A percentile compares a stretch with the other conserved stretches of the same genome.
These are phyloP conservation scores for Euphrasia confusa DNA, from an alignment of 257 asterid species.

Conservation along the genomic window DNA sequence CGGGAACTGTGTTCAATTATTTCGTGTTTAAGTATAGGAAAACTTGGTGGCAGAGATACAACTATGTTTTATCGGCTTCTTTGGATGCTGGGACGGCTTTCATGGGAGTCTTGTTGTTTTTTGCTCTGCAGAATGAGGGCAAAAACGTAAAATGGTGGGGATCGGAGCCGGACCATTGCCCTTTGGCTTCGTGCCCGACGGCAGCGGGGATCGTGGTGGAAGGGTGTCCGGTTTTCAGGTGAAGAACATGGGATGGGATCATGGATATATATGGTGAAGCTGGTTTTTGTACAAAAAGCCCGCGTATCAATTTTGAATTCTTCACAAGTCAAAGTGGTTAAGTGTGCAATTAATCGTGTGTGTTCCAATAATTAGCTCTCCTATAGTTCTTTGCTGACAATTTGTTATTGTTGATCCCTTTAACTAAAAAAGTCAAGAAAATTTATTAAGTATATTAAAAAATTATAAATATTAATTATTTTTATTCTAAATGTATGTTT, in stretches of 20 bases:
- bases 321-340: no score
- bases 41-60: constrained; percentile 87
- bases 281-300: no score
- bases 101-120: constrained; percentile 87
- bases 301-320: no score
- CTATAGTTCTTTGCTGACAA: no score
- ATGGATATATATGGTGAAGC: neutral
- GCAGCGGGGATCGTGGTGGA: constrained; percentile 64
- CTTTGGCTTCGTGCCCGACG: constrained; percentile 88
- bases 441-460: no score
- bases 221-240: constrained; percentile 79
- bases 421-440: no score
- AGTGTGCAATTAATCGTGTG: no score
- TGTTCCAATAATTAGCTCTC: no score
- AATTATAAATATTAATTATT: no score
- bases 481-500: no score
- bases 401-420: no score
- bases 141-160: constrained; percentile 87
- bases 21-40: constrained; percentile 71
- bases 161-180: constrained; percentile 69
- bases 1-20: constrained; percentile 62
- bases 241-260: constrained; percentile 23
- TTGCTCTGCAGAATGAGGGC: constrained; percentile 66
- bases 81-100: constrained; percentile 93
- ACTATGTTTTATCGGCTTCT: constrained; percentile 83